Percentiles rank a stretch among this genome's conserved stretches.
These are phyloP conservation scores for Tylopilus balloui DNA, from an alignment of 768 basidiomycete species.

Conservation along the genomic window DNA sequence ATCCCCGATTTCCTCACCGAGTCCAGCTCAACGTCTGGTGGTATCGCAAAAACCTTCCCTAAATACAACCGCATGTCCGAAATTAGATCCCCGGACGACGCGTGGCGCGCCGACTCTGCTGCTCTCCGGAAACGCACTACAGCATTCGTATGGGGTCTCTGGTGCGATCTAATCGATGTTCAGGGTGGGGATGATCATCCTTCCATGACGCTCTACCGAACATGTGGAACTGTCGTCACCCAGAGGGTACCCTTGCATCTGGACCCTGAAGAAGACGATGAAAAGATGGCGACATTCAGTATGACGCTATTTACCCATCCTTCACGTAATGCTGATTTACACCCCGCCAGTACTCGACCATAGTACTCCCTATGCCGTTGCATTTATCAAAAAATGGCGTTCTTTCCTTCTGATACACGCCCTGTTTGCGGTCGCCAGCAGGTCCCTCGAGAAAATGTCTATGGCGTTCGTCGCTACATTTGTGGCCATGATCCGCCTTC, in stretches of 20 bases:
- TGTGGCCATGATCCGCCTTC: constrained; percentile 5
- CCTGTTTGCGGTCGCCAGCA: constrained; percentile 5
- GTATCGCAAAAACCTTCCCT: constrained; percentile 9
- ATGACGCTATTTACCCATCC: neutral
- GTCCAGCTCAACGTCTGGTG: constrained; percentile 21
- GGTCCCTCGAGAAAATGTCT: constrained; percentile 1
- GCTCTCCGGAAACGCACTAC: neutral
- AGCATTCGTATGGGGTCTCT: neutral
- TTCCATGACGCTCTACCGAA: neutral
- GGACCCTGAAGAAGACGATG: neutral
- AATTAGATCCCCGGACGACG: neutral
- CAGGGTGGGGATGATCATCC: neutral
- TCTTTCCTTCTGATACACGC: constrained; percentile 13
- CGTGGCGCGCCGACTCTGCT: neutral
- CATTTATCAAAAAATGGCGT: constrained; percentile 7
- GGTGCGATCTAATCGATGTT: neutral
- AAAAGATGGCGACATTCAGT: constrained; percentile 10
- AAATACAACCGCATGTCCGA: constrained; percentile 3
- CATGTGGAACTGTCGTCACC: neutral
- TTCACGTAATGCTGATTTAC: neutral
- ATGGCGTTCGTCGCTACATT: constrained; percentile 9
- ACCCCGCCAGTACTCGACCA: neutral
- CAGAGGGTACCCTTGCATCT: neutral
- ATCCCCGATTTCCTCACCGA: constrained; percentile 14
- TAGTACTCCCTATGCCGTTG: neutral